Evolutionary conservation across 306 rosid genomes (phyloP).

Genomic region (Ochetophila trinervis): DNA sequence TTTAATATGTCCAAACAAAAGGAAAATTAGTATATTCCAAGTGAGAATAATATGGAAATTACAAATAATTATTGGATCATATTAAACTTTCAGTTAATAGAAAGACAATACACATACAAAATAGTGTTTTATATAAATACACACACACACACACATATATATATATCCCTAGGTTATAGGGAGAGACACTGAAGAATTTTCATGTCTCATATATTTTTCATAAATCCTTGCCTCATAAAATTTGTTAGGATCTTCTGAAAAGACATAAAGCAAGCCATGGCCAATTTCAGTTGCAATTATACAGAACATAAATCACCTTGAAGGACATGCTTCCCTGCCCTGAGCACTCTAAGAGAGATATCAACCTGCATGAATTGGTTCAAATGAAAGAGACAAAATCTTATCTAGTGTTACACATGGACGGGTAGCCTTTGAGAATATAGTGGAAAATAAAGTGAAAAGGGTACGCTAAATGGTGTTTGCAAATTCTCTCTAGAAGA

Average conservation of each 20-base stretch:
- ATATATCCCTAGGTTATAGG: background rate
- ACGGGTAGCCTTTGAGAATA: background rate
- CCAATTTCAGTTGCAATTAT: background rate
- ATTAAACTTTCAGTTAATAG: background rate
- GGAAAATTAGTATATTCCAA: constrained; percentile 29
- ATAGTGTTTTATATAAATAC: constrained; percentile 1
- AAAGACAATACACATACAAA: constrained; percentile 3
- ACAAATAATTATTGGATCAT: background rate
- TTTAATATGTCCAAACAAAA: constrained; percentile 26
- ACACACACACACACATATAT: no score
- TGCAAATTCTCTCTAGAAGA: no score
- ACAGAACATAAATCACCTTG: constrained; percentile 54
- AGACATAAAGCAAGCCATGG: background rate
- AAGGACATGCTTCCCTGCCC: constrained; percentile 90
- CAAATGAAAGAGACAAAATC: background rate
- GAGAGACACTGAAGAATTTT: background rate
- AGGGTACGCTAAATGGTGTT: no score
- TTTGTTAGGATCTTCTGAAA: background rate
- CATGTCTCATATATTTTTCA: background rate
- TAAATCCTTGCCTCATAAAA: background rate
- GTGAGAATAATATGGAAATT: background rate
- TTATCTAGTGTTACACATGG: background rate
- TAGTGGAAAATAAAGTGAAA: background rate
- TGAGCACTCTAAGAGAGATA: constrained; percentile 63
- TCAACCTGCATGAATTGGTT: constrained; percentile 57